Conservation (phyloP, 2,329 filamentous ascomycete genomes). For the Trichoderma sp. region DNA sequence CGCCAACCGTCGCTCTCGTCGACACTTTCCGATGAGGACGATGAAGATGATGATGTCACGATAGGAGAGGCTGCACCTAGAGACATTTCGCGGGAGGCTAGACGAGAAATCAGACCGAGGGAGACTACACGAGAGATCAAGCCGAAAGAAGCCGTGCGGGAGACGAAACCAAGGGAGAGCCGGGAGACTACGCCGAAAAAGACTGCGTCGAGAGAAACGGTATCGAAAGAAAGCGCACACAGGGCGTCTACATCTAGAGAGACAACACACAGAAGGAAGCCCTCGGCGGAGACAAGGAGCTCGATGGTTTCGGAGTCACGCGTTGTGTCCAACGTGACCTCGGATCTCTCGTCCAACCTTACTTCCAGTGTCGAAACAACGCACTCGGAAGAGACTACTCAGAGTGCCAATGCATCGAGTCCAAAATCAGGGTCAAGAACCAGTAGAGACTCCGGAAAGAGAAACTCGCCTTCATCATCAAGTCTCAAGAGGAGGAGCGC, state of each 20-base stretch:
- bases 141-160: background rate
- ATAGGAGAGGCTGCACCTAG: conserved; percentile 14
- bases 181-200: background rate
- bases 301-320: conserved; percentile 33
- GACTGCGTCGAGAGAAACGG: background rate
- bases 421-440: conserved; percentile 19
- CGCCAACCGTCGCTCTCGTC: conserved; percentile 17
- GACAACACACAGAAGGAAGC: conserved; percentile 27
- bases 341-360: conserved; percentile 26
- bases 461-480: conserved; percentile 41
- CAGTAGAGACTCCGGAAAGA: conserved; percentile 10
- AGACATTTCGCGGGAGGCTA: background rate
- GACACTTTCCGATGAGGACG: conserved; percentile 11
- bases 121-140: background rate
- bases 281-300: conserved; percentile 35
- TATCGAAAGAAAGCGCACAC: background rate
- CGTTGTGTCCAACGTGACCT: conserved; percentile 23
- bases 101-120: conserved; percentile 28
- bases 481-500: conserved; percentile 60
- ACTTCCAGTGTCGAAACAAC: conserved; percentile 17
- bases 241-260: background rate
- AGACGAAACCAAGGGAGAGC: too few species aligned
- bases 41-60: conserved; percentile 27
- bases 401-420: conserved; percentile 11
- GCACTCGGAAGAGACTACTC: conserved; percentile 13